Evolutionary conservation across 2,329 filamentous ascomycete genomes (phyloP).

Genomic region (Lecanoromycetidae sp.): DNA sequence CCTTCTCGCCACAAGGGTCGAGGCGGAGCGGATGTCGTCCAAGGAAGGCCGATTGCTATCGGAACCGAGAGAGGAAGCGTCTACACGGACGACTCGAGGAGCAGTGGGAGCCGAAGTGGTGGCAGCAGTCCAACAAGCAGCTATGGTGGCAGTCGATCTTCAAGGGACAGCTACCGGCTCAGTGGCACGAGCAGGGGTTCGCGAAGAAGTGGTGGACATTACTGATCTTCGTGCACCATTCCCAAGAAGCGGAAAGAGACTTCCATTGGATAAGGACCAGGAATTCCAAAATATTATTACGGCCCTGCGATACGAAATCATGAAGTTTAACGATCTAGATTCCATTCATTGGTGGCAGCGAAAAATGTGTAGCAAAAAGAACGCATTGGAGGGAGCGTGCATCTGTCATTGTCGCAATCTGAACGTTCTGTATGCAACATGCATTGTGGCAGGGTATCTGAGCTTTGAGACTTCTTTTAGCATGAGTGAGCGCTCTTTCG

Average conservation of each 20-base stretch:
- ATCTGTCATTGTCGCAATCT: no score
- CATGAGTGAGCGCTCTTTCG: constrained; percentile 1
- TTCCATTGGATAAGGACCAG: no score
- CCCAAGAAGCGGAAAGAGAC: background rate
- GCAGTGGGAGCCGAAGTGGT: constrained; percentile 40
- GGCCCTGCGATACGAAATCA: constrained; percentile 5
- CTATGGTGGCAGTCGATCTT: constrained; percentile 1
- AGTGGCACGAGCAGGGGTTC: constrained; percentile 10
- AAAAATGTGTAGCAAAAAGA: background rate
- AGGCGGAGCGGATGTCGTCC: constrained; percentile 41
- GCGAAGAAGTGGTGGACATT: constrained; percentile 8
- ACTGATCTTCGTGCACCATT: background rate
- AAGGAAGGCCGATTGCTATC: constrained; percentile 53
- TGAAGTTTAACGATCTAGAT: constrained; percentile 5
- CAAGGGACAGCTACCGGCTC: constrained; percentile 10
- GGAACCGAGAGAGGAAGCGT: constrained; percentile 45
- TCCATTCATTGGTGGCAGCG: background rate
- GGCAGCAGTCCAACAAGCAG: constrained; percentile 41
- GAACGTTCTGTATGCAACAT: no score
- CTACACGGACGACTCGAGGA: constrained; percentile 34
- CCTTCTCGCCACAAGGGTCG: constrained; percentile 39
- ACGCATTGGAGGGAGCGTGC: constrained; percentile 7
- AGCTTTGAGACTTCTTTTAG: background rate
- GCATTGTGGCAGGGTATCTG: constrained; percentile 1
- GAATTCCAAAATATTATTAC: background rate